Percentiles rank a stretch among this genome's conserved stretches.
Evolutionary conservation across 768 basidiomycete species (phyloP).

Genomic region (Pleurotus pulmonarius): DNA sequence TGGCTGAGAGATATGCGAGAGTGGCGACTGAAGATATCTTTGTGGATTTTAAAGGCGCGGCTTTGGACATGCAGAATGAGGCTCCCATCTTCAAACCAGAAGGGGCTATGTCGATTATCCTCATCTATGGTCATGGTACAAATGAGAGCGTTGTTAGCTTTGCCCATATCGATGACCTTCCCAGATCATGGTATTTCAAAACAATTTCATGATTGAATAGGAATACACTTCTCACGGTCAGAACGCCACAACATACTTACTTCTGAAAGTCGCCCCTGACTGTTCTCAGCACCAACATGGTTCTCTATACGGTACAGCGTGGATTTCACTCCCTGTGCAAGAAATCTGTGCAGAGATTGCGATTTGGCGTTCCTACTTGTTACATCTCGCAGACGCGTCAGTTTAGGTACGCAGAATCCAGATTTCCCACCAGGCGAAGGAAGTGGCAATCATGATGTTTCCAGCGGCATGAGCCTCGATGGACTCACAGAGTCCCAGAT

Average conservation of each 20-base stretch:
- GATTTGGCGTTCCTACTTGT: too few relatives aligned
- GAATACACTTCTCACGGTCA: too few relatives aligned
- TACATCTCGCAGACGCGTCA: neutral
- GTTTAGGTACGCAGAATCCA: neutral
- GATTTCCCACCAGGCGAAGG: too few relatives aligned
- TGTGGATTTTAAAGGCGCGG: constrained; percentile 55
- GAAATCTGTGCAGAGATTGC: too few relatives aligned
- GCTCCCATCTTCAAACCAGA: constrained; percentile 69
- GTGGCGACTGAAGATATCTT: constrained; percentile 46
- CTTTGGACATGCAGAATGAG: constrained; percentile 43
- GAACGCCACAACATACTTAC: too few relatives aligned
- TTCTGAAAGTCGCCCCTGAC: too few relatives aligned
- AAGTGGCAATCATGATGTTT: neutral
- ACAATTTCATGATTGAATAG: too few relatives aligned
- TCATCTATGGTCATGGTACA: neutral
- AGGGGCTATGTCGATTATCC: constrained; percentile 37
- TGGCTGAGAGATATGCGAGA: constrained; percentile 25
- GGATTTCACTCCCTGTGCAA: too few relatives aligned
- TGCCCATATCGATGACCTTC: neutral
- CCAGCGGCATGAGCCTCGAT: constrained; percentile 2
- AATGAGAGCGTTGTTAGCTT: neutral
- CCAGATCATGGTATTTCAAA: neutral
- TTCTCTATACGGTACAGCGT: too few relatives aligned
- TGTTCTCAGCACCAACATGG: too few relatives aligned
- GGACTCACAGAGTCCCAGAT: neutral